Conservation (phyloP, 306 rosid species). For the Begonia peltatifolia region DNA sequence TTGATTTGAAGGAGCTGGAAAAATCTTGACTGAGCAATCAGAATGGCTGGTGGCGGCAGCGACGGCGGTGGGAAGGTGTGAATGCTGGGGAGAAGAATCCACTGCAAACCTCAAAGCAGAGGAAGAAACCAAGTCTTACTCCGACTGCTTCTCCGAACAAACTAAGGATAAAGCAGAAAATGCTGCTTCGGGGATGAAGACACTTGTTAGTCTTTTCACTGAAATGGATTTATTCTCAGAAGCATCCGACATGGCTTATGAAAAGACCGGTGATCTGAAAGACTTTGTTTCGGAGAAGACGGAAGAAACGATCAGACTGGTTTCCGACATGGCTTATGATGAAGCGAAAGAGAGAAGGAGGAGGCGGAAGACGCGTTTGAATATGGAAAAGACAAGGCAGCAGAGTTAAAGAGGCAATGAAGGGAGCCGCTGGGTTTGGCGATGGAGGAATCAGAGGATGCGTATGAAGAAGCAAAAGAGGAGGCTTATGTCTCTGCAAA, state of each 20-base stretch:
- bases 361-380: too few relatives aligned
- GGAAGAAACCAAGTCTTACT: neutral
- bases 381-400: conserved; percentile 13
- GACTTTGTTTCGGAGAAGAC: conserved; percentile 8
- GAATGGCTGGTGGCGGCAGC: neutral
- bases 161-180: conserved; percentile 20
- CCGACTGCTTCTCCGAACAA: neutral
- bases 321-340: too few relatives aligned
- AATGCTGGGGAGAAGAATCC: neutral
- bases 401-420: neutral
- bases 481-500: too few relatives aligned
- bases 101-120: neutral
- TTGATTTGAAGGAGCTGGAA: too few relatives aligned
- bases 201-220: conserved; percentile 1
- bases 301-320: conserved; percentile 12
- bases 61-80: neutral
- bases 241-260: conserved; percentile 12
- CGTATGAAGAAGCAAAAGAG: too few relatives aligned
- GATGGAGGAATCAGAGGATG: neutral
- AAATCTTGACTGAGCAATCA: too few relatives aligned
- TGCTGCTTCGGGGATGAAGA: conserved; percentile 29
- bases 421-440: conserved; percentile 6
- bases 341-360: too few relatives aligned
- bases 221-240: conserved; percentile 13
- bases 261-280: conserved; percentile 13